Evolutionary conservation across 495 filamentous ascomycete species (phyloP), one percentile per base, ranked within the genome.

Genomic region (Paragyromitra xinjiangensis): DNA sequence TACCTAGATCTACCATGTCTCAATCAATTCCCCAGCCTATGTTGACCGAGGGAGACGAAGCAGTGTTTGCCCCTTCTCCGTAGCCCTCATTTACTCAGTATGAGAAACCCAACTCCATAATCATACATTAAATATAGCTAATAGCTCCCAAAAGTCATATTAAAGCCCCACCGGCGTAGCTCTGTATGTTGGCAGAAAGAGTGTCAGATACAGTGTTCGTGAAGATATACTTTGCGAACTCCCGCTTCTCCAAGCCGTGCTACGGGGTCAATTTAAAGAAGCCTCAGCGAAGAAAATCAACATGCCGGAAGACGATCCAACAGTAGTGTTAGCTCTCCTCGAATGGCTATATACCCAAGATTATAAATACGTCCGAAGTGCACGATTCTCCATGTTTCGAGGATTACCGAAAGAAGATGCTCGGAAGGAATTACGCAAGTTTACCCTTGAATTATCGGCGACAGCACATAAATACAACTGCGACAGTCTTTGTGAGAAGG

Each of bases 221-320:
- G 39, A 64, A 64, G 61, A 64, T 39, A 42, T 24, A 45, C 40
- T 64, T 16, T 45, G 61, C 16, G 4, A 45, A 12, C 61, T 64
- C 39, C 8, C 6, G 11, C 45, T 48, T 5, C 48, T 64, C n/a
- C 16, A 24, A 11, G 9, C 37, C 16, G 0, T 40, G 12, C 16
- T 64, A 16, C 12, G 34, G 14, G 37, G n/a, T 2, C 0, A 55
- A 26, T 55, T 26, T 19, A 5, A 55, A 26, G 22, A 59, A 34
- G 6, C 3, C 9, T 24, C 37, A 12, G 37, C 16, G 39, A 44
- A 44, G 16, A 8, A 9, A 11, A 12, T 64, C 61, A 16, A 19
- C 22, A 24, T 64, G 37, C 61, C 61, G 3, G 44, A 67, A 9
- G 64, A 40, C 7, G 19, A 34, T 19, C 7, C 29, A 7, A 22